Evolutionary conservation across 352 stramenopile species (phyloP).

Genomic region (Phytophthora pisi): DNA sequence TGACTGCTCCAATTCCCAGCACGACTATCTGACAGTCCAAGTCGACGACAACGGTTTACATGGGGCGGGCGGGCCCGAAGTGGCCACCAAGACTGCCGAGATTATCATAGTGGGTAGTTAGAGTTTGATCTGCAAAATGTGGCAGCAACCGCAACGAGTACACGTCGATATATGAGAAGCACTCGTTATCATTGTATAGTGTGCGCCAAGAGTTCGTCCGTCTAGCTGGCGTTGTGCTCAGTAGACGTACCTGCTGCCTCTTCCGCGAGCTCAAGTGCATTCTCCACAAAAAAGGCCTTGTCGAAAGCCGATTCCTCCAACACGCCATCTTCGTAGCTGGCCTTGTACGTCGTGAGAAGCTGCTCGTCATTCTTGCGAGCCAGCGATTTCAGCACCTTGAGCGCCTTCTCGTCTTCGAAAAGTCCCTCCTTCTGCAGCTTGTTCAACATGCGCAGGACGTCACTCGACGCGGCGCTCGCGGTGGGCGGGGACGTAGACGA

Average conservation of each 20-base stretch:
- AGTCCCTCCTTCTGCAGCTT: conserved; percentile 83
- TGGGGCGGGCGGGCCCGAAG: conserved; percentile 39
- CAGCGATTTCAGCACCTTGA: conserved; percentile 86
- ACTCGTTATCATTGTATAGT: conserved; percentile 13
- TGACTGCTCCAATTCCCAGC: conserved; percentile 33
- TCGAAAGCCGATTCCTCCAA: conserved; percentile 70
- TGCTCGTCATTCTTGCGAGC: conserved; percentile 83
- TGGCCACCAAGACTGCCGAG: conserved; percentile 25
- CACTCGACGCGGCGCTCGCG: conserved; percentile 53
- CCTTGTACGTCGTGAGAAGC: conserved; percentile 80
- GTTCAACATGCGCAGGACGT: conserved; percentile 76
- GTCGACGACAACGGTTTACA: conserved; percentile 71
- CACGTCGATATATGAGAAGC: conserved; percentile 1
- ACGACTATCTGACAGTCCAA: conserved; percentile 48
- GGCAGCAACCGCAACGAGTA: not conserved
- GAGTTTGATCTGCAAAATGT: not conserved
- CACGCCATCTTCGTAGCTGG: conserved; percentile 67
- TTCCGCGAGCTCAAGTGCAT: conserved; percentile 78
- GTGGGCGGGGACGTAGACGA: conserved; percentile 18
- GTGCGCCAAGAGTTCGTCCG: conserved; percentile 1
- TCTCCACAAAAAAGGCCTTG: conserved; percentile 85
- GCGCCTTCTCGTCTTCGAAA: conserved; percentile 64
- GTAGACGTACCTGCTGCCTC: conserved; percentile 40
- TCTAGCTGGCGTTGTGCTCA: conserved; percentile 22
- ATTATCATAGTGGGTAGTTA: conserved; percentile 26